phyloP scores from a whole-genome alignment of 148 eudicot genomes.

The Polygonum maritimum region DNA sequence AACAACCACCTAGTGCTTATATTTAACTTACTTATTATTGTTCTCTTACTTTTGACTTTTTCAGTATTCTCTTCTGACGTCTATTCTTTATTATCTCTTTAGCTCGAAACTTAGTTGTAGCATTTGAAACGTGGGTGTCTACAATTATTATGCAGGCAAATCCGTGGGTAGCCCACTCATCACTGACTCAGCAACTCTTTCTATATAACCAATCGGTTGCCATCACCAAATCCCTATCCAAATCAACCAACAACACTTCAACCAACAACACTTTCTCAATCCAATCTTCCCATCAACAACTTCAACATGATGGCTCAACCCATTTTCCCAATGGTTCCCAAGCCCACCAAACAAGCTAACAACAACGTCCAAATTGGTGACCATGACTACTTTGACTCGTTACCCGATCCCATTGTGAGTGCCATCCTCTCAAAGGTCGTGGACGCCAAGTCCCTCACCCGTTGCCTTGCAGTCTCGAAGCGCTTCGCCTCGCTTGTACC shows the following conservation, averaged over 20 bases:
- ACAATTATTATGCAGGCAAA: not conserved
- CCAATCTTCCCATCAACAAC: not conserved
- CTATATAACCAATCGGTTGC: not conserved
- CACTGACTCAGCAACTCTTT: not conserved
- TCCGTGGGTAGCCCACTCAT: not conserved
- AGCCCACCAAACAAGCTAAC: not conserved
- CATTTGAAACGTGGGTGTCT: not conserved
- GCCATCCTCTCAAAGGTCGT: conserved; percentile 32
- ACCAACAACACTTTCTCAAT: too few relatives aligned
- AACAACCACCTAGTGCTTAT: not conserved
- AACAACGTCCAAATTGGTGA: not conserved
- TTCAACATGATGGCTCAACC: not conserved
- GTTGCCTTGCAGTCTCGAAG: conserved; percentile 33
- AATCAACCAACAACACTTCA: not conserved
- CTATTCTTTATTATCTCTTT: not conserved
- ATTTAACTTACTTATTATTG: not conserved
- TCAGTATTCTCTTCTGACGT: not conserved
- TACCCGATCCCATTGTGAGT: conserved; percentile 39
- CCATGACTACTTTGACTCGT: conserved; percentile 38
- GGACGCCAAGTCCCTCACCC: conserved; percentile 36
- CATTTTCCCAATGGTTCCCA: not conserved
- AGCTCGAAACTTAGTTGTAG: not conserved
- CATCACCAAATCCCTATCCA: not conserved
- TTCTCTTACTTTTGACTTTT: not conserved
- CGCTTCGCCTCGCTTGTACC: conserved; percentile 35